Evolutionary conservation across 805 yeast genomes (phyloP).

Genomic region (Lipomyces starkeyi): DNA sequence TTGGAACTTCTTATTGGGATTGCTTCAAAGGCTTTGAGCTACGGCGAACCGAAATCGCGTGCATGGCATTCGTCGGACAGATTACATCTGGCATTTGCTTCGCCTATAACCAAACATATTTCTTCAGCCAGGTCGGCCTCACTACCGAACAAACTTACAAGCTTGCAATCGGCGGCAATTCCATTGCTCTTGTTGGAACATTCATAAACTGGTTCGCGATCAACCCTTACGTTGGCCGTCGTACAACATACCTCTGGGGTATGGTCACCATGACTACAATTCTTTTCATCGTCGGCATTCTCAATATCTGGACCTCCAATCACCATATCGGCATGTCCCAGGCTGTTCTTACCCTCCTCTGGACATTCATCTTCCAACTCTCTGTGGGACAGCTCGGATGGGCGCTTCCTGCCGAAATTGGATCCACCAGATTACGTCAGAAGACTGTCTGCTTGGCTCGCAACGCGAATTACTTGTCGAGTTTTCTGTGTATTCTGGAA

Average conservation of each 20-base stretch:
- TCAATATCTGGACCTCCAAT: constrained; percentile 23
- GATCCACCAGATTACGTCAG: constrained; percentile 52
- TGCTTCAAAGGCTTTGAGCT: constrained; percentile 31
- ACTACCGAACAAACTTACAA: constrained; percentile 51
- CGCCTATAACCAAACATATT: constrained; percentile 49
- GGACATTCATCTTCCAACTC: constrained; percentile 54
- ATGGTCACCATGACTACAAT: constrained; percentile 15
- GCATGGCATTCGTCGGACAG: constrained; percentile 49
- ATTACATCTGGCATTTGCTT: constrained; percentile 49
- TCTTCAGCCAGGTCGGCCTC: constrained; percentile 54
- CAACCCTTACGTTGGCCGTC: constrained; percentile 41
- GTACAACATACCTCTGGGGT: constrained; percentile 33
- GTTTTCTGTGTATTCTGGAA: constrained; percentile 36
- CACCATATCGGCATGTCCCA: constrained; percentile 4
- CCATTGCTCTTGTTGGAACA: constrained; percentile 49
- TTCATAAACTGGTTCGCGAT: constrained; percentile 35
- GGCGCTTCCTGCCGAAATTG: constrained; percentile 52
- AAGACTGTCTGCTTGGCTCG: constrained; percentile 54
- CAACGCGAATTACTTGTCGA: constrained; percentile 40
- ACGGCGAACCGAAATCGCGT: constrained; percentile 39
- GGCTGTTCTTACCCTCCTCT: constrained; percentile 47
- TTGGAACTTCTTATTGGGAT: constrained; percentile 24
- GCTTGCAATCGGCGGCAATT: constrained; percentile 51
- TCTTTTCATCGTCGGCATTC: constrained; percentile 30
- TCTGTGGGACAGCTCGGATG: constrained; percentile 55